A percentile compares a stretch with the other conserved stretches of the same genome.
phyloP scores from a whole-genome alignment of 108 stramenopile genomes.

The Aurantiochytrium sp. region DNA sequence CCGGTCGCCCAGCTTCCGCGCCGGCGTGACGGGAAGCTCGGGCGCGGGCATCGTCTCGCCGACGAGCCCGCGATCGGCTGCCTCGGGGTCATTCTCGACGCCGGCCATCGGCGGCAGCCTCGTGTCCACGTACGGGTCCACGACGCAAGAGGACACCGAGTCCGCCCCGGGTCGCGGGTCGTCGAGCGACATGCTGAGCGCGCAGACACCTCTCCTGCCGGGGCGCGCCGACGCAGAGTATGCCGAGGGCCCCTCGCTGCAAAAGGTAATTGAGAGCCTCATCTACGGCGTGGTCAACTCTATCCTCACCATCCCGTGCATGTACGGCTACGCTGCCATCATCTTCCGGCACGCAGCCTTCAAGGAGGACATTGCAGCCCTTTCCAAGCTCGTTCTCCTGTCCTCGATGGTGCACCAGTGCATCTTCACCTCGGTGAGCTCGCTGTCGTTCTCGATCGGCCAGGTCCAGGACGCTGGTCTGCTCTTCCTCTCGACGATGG shows the following conservation, averaged over 20 bases:
- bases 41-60: no score
- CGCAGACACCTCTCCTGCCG: background rate
- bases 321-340: slow-evolving; percentile 83
- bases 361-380: slow-evolving; percentile 64
- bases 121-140: background rate
- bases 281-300: slow-evolving; percentile 31
- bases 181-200: background rate
- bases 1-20: background rate
- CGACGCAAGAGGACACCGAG: background rate
- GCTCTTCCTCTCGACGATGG: slow-evolving; percentile 87
- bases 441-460: slow-evolving; percentile 86
- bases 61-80: no score
- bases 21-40: background rate
- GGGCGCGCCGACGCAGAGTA: background rate
- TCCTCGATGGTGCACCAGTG: slow-evolving; percentile 85
- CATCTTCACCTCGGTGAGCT: slow-evolving; percentile 71
- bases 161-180: background rate
- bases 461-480: slow-evolving; percentile 95
- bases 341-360: slow-evolving; percentile 74
- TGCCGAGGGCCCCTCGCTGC: background rate
- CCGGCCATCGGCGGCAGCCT: background rate
- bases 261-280: background rate
- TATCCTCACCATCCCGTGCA: slow-evolving; percentile 69
- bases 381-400: slow-evolving; percentile 77
- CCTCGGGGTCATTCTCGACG: background rate